These are phyloP conservation scores for Acrodontium crateriforme DNA, from an alignment of 2,329 filamentous ascomycete genomes.

Conservation along the genomic window DNA sequence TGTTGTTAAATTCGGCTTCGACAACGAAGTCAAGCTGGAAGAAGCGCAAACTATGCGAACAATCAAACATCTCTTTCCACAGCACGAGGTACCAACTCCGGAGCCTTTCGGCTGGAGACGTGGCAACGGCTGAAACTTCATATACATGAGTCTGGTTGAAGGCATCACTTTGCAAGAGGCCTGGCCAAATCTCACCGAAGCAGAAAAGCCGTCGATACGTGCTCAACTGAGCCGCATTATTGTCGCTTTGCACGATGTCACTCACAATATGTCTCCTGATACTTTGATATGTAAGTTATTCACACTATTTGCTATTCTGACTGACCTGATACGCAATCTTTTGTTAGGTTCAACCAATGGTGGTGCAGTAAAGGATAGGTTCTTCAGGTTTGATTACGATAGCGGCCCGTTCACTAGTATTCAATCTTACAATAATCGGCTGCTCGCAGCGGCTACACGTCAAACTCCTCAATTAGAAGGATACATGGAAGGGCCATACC, in stretches of 20 bases:
- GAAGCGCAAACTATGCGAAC: background rate
- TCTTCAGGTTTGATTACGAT: background rate
- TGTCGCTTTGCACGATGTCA: background rate
- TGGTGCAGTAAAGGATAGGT: background rate
- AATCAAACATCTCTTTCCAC: background rate
- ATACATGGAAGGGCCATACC: constrained; percentile 1
- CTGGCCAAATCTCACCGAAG: constrained; percentile 1
- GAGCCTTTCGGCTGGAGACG: constrained; percentile 2
- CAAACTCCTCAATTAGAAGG: background rate
- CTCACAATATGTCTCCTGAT: background rate
- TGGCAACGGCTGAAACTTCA: constrained; percentile 1
- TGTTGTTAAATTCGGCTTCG: background rate
- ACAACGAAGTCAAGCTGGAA: background rate
- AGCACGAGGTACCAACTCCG: constrained; percentile 1
- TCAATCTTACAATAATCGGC: background rate
- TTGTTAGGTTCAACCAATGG: background rate
- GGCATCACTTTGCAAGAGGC: constrained; percentile 1
- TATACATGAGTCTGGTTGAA: constrained; percentile 2
- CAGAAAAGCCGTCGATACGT: constrained; percentile 1
- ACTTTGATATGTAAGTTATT: background rate
- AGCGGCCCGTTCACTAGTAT: background rate
- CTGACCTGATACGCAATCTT: background rate
- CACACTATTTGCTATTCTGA: background rate
- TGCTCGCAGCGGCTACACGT: constrained; percentile 1
- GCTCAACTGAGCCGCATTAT: constrained; percentile 1